Percentiles rank a stretch among this genome's conserved stretches.
phyloP scores from a whole-genome alignment of 805 yeast genomes.

The Cyberlindnera saturnus region DNA sequence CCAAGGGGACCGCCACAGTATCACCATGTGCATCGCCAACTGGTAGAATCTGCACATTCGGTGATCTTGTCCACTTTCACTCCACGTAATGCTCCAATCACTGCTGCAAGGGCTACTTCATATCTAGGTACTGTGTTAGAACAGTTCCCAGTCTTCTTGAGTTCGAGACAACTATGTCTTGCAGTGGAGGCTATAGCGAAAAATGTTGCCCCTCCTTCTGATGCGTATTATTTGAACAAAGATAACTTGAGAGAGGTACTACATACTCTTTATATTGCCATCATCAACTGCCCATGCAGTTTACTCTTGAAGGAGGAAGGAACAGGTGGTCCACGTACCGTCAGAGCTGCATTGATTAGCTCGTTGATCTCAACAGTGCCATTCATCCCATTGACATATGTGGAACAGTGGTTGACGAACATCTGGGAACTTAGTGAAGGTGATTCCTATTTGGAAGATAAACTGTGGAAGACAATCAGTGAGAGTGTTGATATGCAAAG shows the following conservation, averaged over 20 bases:
- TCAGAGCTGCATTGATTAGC: constrained; percentile 42
- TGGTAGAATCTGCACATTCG: constrained; percentile 62
- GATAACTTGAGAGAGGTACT: constrained; percentile 31
- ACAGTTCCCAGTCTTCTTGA: constrained; percentile 52
- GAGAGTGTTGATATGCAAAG: constrained; percentile 54
- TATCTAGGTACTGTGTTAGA: constrained; percentile 42
- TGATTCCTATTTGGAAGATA: constrained; percentile 27
- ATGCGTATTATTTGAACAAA: constrained; percentile 25
- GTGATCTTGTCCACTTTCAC: constrained; percentile 37
- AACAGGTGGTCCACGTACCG: constrained; percentile 23
- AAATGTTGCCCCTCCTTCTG: constrained; percentile 31
- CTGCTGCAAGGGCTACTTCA: constrained; percentile 22
- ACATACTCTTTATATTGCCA: constrained; percentile 34
- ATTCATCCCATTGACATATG: constrained; percentile 37
- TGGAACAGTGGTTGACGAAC: constrained; percentile 42
- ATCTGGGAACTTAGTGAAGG: constrained; percentile 31
- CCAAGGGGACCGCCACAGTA: constrained; percentile 8
- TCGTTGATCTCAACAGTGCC: constrained; percentile 48
- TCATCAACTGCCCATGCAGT: constrained; percentile 33
- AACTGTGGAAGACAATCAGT: constrained; percentile 49
- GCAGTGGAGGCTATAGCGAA: constrained; percentile 54
- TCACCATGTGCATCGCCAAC: constrained; percentile 17
- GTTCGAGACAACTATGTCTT: constrained; percentile 48
- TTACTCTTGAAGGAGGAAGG: constrained; percentile 17
- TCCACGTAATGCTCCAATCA: constrained; percentile 18